phyloP scores from a whole-genome alignment of 257 asterid species.

The Jacaranda copaia region DNA sequence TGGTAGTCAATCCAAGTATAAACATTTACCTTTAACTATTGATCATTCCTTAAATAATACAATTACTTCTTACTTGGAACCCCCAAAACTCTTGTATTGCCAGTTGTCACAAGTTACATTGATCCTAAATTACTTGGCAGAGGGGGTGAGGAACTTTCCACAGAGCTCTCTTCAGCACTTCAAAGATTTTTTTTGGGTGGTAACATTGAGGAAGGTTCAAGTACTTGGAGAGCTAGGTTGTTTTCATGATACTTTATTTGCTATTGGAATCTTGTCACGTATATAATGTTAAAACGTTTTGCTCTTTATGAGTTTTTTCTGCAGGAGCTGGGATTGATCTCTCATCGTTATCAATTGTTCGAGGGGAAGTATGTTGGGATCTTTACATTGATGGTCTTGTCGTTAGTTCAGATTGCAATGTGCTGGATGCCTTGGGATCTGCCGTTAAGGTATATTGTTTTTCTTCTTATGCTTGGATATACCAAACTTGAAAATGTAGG shows the following conservation, averaged over 20 bases:
- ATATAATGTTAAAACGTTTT: not conserved
- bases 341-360: constrained; percentile 73
- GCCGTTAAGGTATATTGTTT: constrained; percentile 73
- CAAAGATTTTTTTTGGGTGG: constrained; percentile 85
- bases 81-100: not conserved
- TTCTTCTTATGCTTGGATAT: constrained; percentile 5
- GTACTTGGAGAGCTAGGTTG: not conserved
- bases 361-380: constrained; percentile 96
- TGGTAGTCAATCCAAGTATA: not conserved
- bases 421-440: constrained; percentile 88
- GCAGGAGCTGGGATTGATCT: constrained; percentile 93
- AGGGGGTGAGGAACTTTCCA: constrained; percentile 87
- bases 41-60: not conserved
- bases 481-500: not conserved
- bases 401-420: constrained; percentile 90
- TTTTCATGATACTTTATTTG: constrained; percentile 11
- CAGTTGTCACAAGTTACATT: not conserved
- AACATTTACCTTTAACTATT: not conserved
- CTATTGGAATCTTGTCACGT: not conserved
- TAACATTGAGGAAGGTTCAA: constrained; percentile 88
- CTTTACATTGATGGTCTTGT: constrained; percentile 89
- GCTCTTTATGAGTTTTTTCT: constrained; percentile 16
- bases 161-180: constrained; percentile 83
- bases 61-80: not conserved
- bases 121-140: constrained; percentile 62